Evolutionary conservation across 23 red algal genomes (phyloP), one percentile per base, ranked within the genome.

Genomic region (Gracilaria domingensis): DNA sequence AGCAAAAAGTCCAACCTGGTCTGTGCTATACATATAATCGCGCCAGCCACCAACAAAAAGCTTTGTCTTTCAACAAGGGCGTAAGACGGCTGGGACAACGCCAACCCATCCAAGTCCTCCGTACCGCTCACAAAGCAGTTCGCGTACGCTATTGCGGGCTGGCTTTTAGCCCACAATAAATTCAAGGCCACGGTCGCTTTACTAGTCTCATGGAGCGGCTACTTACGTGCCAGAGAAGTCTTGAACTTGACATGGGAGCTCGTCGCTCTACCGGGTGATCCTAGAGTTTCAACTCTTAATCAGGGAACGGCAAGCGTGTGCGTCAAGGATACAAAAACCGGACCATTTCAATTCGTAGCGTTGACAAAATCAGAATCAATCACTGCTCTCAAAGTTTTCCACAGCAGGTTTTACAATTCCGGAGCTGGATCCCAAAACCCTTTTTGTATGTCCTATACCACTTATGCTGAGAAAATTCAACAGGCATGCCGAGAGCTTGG

Each of bases 301-400:
- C 48, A 51, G 12, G 17, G 13, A 33, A 39, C 79, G 30, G 79
- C 79, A 32, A 53, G 54, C 12, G 79, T 82, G 5, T 67, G 62
- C 62, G 33, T 67, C 62, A 67, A 67, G 33, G 62, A 82, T 37
- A 23, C 18, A 34, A 82, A 82, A 60, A 62, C 79, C 53, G 48
- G 79, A 55, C 51, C 79, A 0, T 55, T 30, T 29, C 79, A 82
- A 62, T 82, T 82, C 23, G 54, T 62, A 0, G 18, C 54, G 36
- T 18, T 82, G 13, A 8, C 3, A 55, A 55, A 60, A 20, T 5
- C 0, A 4, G 32, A 34, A 62, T 4, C 53, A 24, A 37, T 82
- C 28, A 38, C 12, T 36, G 37, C 23, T 11, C 25, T 82, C 4
- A 47, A 12, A 50, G 48, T 21, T 1, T 30, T 33, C 1, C 8